These are phyloP conservation scores for Penicillium digitatum DNA, from an alignment of 2,329 filamentous ascomycete genomes.

Conservation along the genomic window DNA sequence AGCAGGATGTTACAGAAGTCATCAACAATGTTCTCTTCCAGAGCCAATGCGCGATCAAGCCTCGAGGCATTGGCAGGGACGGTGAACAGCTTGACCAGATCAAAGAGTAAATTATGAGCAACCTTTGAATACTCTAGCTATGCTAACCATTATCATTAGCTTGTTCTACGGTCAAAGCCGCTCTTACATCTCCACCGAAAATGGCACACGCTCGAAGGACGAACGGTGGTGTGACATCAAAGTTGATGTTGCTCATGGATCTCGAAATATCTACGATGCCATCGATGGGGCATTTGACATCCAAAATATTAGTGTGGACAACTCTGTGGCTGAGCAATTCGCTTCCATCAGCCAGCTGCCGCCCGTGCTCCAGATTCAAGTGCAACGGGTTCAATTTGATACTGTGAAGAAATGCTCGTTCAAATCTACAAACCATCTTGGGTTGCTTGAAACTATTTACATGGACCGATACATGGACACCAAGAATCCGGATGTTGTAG, in stretches of 20 bases:
- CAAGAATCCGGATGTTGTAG: slow-evolving; percentile 58
- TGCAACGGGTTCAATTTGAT: slow-evolving; percentile 76
- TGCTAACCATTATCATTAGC: slow-evolving; percentile 29
- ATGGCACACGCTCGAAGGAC: slow-evolving; percentile 48
- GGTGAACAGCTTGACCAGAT: slow-evolving; percentile 79
- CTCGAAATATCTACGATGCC: slow-evolving; percentile 72
- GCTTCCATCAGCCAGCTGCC: slow-evolving; percentile 72
- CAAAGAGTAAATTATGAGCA: slow-evolving; percentile 52
- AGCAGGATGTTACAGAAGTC: slow-evolving; percentile 95
- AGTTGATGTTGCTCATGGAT: slow-evolving; percentile 55
- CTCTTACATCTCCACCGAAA: slow-evolving; percentile 46
- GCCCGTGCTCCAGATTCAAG: slow-evolving; percentile 81
- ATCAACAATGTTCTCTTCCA: slow-evolving; percentile 89
- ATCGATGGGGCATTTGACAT: slow-evolving; percentile 82
- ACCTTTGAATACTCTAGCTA: slow-evolving; percentile 7
- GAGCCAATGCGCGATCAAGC: slow-evolving; percentile 79
- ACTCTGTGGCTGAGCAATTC: slow-evolving; percentile 58
- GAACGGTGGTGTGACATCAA: slow-evolving; percentile 62
- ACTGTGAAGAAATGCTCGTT: slow-evolving; percentile 55
- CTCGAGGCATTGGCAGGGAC: slow-evolving; percentile 60
- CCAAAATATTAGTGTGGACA: slow-evolving; percentile 66
- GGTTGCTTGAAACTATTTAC: slow-evolving; percentile 76
- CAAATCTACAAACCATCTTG: slow-evolving; percentile 74
- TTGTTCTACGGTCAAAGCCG: slow-evolving; percentile 50
- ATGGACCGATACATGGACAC: slow-evolving; percentile 80